Base-by-base conservation (phyloP, 75 land plant genomes). In the Cupressus sempervirens region DNA sequence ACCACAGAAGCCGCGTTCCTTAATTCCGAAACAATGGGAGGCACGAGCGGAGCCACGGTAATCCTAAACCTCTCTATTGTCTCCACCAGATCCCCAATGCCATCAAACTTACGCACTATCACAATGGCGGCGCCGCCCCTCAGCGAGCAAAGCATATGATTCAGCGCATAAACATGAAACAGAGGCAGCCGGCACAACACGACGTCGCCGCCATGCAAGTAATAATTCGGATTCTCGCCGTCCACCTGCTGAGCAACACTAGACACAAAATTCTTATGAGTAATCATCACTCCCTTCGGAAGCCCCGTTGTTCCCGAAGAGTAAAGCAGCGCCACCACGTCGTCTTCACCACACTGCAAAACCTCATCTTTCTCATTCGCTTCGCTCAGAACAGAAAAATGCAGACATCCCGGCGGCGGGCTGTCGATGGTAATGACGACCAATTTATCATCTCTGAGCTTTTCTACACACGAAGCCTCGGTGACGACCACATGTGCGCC, bases 11-110 rank as follows among this genome's bases (percentile, higher is more conserved):
- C 9, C 62, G 82, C 88, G 88, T 92, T 95, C 35, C 89, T 88
- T 15, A 95, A 50, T 15, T 91, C 92, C 56, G 93, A 76, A 14
- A 92, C 88, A 74, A 93, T 89, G 72, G 94, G 94, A 20, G 94
- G 96, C 84, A 95, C 95, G 52, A 95, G 53, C 20, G 96, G 92
- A 20, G 92, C 92, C 38, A 95, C 85, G 26, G 91, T 92, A 38
- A 93, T 93, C 85, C 82, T 86, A 84, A 93, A 81, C 82, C 79
- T 85, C 85, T 92, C 86, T 54, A 95, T 87, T 35, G 91, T 87
- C 62, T 91, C 92, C 91, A 93, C 35, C 83, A 95, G 82, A 72
- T 75, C 76, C 34, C 9, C 79, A 54, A 93, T 87, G 1, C 13
- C 52, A 82, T 93, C 93, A 85, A 92, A 95, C 86, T 92, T 93